Conservation (phyloP, 345 rosid species). For the Ceriops tagal region DNA sequence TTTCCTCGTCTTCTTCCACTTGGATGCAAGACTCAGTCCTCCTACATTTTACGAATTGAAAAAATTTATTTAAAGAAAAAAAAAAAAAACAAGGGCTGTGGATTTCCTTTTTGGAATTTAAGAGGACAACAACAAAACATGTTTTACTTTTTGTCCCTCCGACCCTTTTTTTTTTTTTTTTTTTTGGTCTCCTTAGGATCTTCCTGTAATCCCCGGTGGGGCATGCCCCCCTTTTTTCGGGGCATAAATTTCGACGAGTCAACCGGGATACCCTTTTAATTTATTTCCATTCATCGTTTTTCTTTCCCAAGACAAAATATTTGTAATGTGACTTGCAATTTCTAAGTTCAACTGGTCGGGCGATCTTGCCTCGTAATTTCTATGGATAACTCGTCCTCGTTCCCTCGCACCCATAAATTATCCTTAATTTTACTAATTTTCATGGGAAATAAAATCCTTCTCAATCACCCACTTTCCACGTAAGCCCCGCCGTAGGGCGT, state of each 20-base stretch:
- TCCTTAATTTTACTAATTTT: no score
- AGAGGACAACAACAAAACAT: constrained; percentile 13
- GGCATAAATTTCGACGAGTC: constrained; percentile 5
- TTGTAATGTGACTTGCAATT: no score
- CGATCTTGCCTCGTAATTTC: no score
- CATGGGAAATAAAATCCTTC: no score
- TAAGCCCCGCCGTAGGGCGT: not conserved
- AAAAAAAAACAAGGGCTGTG: not conserved
- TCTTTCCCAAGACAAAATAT: no score
- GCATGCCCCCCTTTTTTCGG: constrained; percentile 17
- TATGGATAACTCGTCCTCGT: no score
- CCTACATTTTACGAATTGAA: not conserved
- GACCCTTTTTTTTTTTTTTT: not conserved
- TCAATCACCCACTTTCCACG: not conserved
- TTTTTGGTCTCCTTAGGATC: not conserved
- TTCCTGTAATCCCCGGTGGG: constrained; percentile 27
- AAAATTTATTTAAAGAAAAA: not conserved
- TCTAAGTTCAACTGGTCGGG: no score
- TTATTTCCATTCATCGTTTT: no score
- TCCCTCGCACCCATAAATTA: no score
- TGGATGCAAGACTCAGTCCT: constrained; percentile 19
- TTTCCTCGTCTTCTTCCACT: constrained; percentile 31
- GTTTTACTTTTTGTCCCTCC: constrained; percentile 5
- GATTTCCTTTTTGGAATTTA: not conserved
- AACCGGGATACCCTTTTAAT: not conserved